Evolutionary conservation across 2,329 filamentous ascomycete genomes (phyloP).

Genomic region (Thielaviopsis musarum): DNA sequence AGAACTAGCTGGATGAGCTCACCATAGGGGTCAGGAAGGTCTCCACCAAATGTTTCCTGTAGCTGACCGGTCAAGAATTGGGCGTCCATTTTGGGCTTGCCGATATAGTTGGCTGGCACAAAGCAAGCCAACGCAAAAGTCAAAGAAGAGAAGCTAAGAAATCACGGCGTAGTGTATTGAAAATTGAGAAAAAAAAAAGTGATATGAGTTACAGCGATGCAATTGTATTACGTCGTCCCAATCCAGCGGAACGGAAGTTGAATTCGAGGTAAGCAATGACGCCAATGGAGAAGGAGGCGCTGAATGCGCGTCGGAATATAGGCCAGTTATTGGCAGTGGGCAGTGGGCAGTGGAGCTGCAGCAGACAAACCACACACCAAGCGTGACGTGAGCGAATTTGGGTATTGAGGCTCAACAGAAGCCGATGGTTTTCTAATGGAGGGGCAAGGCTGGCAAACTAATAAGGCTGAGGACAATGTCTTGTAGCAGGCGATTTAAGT

Average conservation of each 20-base stretch:
- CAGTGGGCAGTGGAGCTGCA: neutral
- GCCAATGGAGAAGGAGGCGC: neutral
- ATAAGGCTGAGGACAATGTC: neutral
- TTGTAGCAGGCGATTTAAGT: neutral
- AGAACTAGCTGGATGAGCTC: neutral
- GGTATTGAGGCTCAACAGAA: neutral
- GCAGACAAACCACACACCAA: neutral
- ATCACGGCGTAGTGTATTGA: neutral
- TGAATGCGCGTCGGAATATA: neutral
- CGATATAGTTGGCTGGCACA: neutral
- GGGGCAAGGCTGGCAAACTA: conserved; percentile 4
- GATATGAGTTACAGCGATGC: neutral
- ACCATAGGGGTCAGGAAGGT: conserved; percentile 13
- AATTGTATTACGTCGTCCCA: neutral
- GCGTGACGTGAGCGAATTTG: neutral
- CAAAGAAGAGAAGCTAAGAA: neutral
- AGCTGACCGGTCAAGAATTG: conserved; percentile 4
- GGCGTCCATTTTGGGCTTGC: conserved; percentile 5
- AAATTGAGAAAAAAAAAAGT: neutral
- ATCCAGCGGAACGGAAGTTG: neutral
- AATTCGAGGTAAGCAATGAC: neutral
- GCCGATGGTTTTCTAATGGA: neutral
- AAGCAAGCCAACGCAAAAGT: neutral
- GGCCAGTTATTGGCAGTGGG: neutral
- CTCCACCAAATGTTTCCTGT: conserved; percentile 4